phyloP scores from a whole-genome alignment of 2,329 filamentous ascomycete species.

The Hypoxylon sp. region DNA sequence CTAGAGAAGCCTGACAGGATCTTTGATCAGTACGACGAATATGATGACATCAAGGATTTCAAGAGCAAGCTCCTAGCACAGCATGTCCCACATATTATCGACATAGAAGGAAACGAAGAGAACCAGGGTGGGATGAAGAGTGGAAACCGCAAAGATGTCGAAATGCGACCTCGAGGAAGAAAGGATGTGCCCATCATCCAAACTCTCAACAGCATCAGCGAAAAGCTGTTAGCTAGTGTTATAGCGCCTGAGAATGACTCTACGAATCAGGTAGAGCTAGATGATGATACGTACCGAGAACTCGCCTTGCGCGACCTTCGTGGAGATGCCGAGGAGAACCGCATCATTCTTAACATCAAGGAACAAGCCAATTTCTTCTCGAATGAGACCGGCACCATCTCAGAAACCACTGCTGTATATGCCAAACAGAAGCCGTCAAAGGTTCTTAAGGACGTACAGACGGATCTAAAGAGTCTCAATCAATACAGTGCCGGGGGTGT shows the following conservation, averaged over 20 bases:
- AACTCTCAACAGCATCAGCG: constrained; percentile 89
- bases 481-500: constrained; percentile 66
- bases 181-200: constrained; percentile 89
- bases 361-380: constrained; percentile 89
- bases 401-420: constrained; percentile 68
- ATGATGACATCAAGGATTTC: constrained; percentile 72
- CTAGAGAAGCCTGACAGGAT: constrained; percentile 82
- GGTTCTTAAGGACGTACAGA: constrained; percentile 75
- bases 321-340: constrained; percentile 79
- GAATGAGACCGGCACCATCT: constrained; percentile 65
- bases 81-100: constrained; percentile 88
- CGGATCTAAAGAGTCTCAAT: constrained; percentile 70
- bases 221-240: constrained; percentile 93
- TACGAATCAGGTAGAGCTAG: constrained; percentile 75
- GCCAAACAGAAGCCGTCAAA: constrained; percentile 78
- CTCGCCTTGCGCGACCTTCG: constrained; percentile 85
- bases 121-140: constrained; percentile 86
- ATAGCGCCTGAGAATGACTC: constrained; percentile 81
- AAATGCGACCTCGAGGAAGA: constrained; percentile 82
- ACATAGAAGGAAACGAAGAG: constrained; percentile 94
- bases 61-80: constrained; percentile 70
- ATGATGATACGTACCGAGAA: constrained; percentile 81
- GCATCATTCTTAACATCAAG: constrained; percentile 87
- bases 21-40: constrained; percentile 88
- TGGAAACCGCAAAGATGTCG: constrained; percentile 89